Evolutionary conservation across 2,329 filamentous ascomycete species (phyloP), one percentile per base, ranked within the genome.

Genomic region (Aspergillus floridensis): DNA sequence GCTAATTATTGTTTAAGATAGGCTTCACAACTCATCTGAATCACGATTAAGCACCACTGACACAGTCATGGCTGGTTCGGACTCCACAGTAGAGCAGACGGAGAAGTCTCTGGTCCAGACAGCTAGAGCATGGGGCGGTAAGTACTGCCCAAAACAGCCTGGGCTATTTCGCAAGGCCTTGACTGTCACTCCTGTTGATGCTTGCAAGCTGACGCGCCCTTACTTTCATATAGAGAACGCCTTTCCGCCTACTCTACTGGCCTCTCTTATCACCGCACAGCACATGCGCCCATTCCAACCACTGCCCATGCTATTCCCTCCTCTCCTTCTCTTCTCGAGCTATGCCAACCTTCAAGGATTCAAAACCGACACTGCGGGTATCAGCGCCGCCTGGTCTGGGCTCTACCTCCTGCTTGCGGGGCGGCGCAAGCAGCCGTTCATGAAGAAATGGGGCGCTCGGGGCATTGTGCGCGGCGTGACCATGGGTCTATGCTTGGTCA

Each of bases 231-330:
- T 68, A 89, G 87, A 87, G 74, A 86, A 83, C 60, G 81, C 87
- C 8, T 81, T 90, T 32, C 85, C 87, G 2, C 84, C 88, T 24
- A 86, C 84, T 11, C 74, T 88, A 12, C 82, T 88, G 48, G 87
- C 88, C 59, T 87, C 86, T 8, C 78, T 90, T 48, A 83, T 89
- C 65, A 83, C 86, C 46, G 85, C 86, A 11, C 85, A 89, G 67
- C 84, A 89, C 76, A 78, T 83, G 48, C 84, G 85, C n/a, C 87
- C 88, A 7, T 86, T 88, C 73, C 86, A 87, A 70, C 70, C 80
- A 6, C 77, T 90, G 0, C 87, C 87, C 4, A 86, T 90, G 82
- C 74, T 87, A 63, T 89, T 90, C 70, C 83, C 87, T 4, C 86
- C 87, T 2, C 77, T 88, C 58, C 79, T 90, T 3, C 80, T 89